These are phyloP conservation scores for Eimeria maxima DNA, from an alignment of 169 alveolate genomes.

Conservation along the genomic window DNA sequence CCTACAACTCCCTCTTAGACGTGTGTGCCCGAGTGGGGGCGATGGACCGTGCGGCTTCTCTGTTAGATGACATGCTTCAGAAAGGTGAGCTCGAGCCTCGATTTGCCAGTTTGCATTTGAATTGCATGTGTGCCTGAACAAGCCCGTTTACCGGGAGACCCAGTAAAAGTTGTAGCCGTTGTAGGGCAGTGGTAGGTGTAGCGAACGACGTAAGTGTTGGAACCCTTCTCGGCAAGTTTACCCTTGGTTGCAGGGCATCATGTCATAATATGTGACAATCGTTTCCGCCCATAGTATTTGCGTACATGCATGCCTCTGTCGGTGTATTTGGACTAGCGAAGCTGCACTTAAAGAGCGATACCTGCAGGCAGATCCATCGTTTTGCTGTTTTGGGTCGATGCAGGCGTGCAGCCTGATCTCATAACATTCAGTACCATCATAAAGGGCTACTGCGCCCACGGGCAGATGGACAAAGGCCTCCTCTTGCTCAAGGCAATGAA, in stretches of 20 bases:
- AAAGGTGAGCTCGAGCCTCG: slow-evolving; percentile 79
- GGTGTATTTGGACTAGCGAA: not conserved
- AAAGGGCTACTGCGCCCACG: slow-evolving; percentile 96
- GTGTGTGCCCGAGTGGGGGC: slow-evolving; percentile 96
- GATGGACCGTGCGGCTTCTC: slow-evolving; percentile 91
- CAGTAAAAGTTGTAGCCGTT: not conserved
- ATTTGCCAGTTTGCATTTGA: not conserved
- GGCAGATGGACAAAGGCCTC: slow-evolving; percentile 92
- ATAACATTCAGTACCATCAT: slow-evolving; percentile 94
- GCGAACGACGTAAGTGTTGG: not conserved
- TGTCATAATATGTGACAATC: not conserved
- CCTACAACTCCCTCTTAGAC: slow-evolving; percentile 97
- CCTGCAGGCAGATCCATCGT: not conserved
- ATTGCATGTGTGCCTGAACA: not conserved
- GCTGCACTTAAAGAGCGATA: not conserved
- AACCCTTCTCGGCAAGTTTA: not conserved
- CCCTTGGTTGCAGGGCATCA: not conserved
- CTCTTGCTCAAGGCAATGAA: slow-evolving; percentile 90
- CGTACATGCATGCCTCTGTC: not conserved
- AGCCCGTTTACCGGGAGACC: not conserved
- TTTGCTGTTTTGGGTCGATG: not conserved
- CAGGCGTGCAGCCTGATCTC: slow-evolving; percentile 94
- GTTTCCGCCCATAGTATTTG: not conserved
- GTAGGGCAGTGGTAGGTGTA: not conserved
- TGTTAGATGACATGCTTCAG: slow-evolving; percentile 92